Conservation (phyloP, 768 basidiomycete species). For the Suillus luteus region DNA sequence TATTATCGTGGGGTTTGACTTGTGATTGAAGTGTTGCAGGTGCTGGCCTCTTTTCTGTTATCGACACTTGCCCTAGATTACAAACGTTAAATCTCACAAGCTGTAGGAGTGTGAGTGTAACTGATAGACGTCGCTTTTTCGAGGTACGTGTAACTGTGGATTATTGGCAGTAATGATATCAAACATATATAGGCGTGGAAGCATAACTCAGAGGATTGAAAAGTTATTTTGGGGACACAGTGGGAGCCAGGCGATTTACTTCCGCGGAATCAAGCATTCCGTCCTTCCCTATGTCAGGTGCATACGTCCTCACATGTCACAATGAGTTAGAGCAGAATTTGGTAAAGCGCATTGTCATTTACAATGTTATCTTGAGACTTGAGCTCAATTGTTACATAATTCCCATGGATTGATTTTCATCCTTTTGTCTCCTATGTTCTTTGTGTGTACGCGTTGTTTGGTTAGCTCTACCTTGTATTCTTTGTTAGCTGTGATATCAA, state of each 20-base stretch:
- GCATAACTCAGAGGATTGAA: slow-evolving; percentile 11
- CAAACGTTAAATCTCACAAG: slow-evolving; percentile 63
- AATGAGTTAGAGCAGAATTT: neutral
- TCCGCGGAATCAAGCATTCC: neutral
- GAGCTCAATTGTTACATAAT: neutral
- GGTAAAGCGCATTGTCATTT: neutral
- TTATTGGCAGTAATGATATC: slow-evolving; percentile 5
- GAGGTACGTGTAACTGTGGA: slow-evolving; percentile 42
- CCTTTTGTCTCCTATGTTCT: slow-evolving; percentile 12
- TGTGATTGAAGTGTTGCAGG: slow-evolving; percentile 36
- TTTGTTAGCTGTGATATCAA: neutral
- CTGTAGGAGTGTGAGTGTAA: slow-evolving; percentile 61
- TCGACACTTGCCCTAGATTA: slow-evolving; percentile 57
- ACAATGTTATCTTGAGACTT: neutral
- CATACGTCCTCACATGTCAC: too few relatives aligned
- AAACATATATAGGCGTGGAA: slow-evolving; percentile 27
- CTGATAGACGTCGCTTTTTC: slow-evolving; percentile 66
- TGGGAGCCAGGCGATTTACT: neutral
- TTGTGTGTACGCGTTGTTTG: slow-evolving; percentile 21
- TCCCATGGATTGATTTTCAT: neutral
- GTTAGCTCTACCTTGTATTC: slow-evolving; percentile 10
- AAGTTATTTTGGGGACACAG: neutral
- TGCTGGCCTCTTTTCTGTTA: slow-evolving; percentile 53
- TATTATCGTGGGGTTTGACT: neutral
- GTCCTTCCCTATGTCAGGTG: neutral